Evolutionary conservation across 495 filamentous ascomycete species (phyloP), one percentile per base, ranked within the genome.

Genomic region (Talaromyces proteolyticus): DNA sequence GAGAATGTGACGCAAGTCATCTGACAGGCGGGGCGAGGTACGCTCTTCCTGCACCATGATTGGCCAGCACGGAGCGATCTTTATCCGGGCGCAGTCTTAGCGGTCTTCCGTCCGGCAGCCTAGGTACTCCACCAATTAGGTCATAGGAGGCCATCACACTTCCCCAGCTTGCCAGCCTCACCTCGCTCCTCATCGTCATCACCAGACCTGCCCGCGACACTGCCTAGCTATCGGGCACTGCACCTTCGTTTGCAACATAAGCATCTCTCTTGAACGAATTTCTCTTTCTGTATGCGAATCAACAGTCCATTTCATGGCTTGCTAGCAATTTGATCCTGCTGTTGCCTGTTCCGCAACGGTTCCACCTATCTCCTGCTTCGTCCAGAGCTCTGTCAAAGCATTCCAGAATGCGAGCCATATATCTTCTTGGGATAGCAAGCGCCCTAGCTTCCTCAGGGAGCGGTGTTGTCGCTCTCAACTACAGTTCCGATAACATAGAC

Each of bases 391-490:
- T 36, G 7, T 36, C 29, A 36, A 14, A 36, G 29, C 29, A 36
- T 18, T 44, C 24, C 47, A 49, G 18, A n/a, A 49, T 49, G 47
- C 47, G 47, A 29, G 20, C 22, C 34, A 14, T 49, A 18, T 40
- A 49, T 24, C 20, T 49, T 3, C 37, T 49, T 36, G 47, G 21
- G 8, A 21, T 22, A 14, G n/a, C 23, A 11, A 24, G 1, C 19
- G 17, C 36, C 25, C 34, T 41, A 36, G 34, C 21, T 6, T 41
- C 24, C 8, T 39, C 47, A 17, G 22, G 11, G 20, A 26, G 14
- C 8, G 6, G 17, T 8, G 36, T 25, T 8, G 36, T 21, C 20
- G 47, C 37, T 6, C 11, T 6, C 5, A 49, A 49, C 47, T 49
- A 23, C 47, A 49, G 18, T 17, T 23, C 47, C 22, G 22, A 36